Percentiles rank a stretch among this genome's conserved stretches.
Evolutionary conservation across 208 protist genomes (phyloP).

Genomic region (Borovskyia barvae): DNA sequence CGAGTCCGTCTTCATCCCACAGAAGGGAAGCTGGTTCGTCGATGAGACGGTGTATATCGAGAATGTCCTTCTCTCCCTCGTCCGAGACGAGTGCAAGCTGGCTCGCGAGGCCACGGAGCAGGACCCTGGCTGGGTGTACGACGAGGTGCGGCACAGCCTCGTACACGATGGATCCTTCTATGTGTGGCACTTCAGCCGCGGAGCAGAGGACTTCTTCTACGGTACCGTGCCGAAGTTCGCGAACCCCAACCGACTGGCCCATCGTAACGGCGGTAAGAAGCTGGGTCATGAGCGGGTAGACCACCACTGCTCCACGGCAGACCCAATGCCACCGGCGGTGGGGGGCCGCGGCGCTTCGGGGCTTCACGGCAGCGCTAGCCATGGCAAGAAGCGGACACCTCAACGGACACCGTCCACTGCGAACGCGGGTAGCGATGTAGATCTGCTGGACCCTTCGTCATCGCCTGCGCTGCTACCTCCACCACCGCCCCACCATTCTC

Average conservation of each 20-base stretch:
- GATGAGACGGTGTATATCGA: constrained; percentile 44
- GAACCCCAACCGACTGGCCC: constrained; percentile 26
- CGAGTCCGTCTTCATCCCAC: background rate
- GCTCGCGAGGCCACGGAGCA: constrained; percentile 50
- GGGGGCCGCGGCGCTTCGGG: no score
- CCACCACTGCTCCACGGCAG: constrained; percentile 4
- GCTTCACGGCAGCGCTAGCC: no score
- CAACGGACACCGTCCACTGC: no score
- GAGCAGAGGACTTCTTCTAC: constrained; percentile 53
- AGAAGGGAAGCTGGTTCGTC: constrained; percentile 38
- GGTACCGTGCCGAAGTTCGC: constrained; percentile 75
- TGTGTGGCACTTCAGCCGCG: constrained; percentile 59
- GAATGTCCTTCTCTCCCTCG: constrained; percentile 60
- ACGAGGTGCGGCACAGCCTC: constrained; percentile 22
- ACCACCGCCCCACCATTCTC: no score
- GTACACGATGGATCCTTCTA: constrained; percentile 57
- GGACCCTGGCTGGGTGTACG: constrained; percentile 51
- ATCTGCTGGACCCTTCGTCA: no score
- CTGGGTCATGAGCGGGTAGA: background rate
- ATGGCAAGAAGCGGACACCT: no score
- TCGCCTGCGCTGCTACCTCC: no score
- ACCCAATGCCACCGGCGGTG: background rate
- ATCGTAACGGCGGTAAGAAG: constrained; percentile 2
- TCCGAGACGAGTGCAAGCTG: constrained; percentile 68
- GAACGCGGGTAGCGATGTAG: no score